phyloP scores from a whole-genome alignment of 1,139 yeast genomes.

The Suhomyces atakaporum region DNA sequence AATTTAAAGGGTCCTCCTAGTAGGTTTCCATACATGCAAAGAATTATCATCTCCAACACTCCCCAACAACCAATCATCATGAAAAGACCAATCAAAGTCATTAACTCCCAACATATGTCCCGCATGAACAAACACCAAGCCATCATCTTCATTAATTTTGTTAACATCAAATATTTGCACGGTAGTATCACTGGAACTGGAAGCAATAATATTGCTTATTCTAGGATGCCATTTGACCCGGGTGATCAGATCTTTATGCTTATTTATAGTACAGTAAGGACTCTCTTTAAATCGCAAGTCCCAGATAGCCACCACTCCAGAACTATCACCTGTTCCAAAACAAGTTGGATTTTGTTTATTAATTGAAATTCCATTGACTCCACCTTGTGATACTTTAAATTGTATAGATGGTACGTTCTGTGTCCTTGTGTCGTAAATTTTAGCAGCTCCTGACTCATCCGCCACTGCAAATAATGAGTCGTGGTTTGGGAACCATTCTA shows the following conservation, averaged over 20 bases:
- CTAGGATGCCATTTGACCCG: conserved; percentile 79
- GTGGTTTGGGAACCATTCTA: conserved; percentile 62
- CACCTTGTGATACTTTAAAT: conserved; percentile 38
- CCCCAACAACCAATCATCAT: conserved; percentile 75
- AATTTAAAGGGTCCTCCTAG: conserved; percentile 16
- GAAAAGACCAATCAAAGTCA: conserved; percentile 85
- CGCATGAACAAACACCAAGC: conserved; percentile 70
- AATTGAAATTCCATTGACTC: conserved; percentile 67
- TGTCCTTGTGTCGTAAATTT: conserved; percentile 48
- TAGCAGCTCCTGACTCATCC: conserved; percentile 55
- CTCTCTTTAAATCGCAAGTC: conserved; percentile 56
- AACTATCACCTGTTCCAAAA: conserved; percentile 69
- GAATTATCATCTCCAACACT: conserved; percentile 90
- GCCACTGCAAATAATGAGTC: conserved; percentile 56
- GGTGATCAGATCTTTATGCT: conserved; percentile 66
- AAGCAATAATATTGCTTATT: conserved; percentile 59
- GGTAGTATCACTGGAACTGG: conserved; percentile 70
- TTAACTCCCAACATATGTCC: conserved; percentile 91
- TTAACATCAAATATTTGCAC: conserved; percentile 72
- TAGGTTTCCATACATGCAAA: conserved; percentile 80
- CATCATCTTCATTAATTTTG: conserved; percentile 37
- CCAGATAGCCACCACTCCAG: conserved; percentile 64
- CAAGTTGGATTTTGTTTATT: conserved; percentile 56
- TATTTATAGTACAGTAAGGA: conserved; percentile 32
- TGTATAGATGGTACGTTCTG: conserved; percentile 23